phyloP scores from a whole-genome alignment of 345 rosid species.

The Ceriops zippeliana region DNA sequence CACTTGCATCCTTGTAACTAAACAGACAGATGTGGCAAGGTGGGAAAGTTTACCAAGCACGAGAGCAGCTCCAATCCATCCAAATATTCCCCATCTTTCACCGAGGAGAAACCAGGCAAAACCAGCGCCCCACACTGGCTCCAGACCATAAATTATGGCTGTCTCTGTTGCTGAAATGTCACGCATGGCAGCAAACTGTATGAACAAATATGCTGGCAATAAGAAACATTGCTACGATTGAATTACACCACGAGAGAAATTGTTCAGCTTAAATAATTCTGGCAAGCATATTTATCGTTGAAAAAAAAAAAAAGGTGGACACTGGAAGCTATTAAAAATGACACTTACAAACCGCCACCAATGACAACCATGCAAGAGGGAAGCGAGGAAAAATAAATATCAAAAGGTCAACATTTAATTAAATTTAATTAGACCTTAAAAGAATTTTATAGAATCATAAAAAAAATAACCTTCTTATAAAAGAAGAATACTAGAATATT shows the following conservation, averaged over 20 bases:
- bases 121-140: constrained; percentile 34
- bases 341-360: too few relatives aligned
- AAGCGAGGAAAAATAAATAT: too few relatives aligned
- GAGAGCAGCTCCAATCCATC: constrained; percentile 33
- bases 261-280: neutral
- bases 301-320: neutral
- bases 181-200: constrained; percentile 33
- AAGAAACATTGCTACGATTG: neutral
- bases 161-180: constrained; percentile 31
- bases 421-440: too few relatives aligned
- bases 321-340: too few relatives aligned
- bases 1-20: neutral
- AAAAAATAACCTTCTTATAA: too few relatives aligned
- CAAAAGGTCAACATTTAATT: too few relatives aligned
- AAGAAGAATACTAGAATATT: too few relatives aligned
- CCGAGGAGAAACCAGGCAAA: constrained; percentile 37
- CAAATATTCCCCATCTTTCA: constrained; percentile 27
- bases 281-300: neutral
- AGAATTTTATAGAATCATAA: too few relatives aligned
- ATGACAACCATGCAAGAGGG: too few relatives aligned
- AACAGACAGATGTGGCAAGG: neutral
- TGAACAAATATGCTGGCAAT: neutral
- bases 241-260: neutral
- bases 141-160: constrained; percentile 29
- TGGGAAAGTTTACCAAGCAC: constrained; percentile 21